Evolutionary conservation across 2,329 filamentous ascomycete species (phyloP).

Genomic region (Neofusicoccum parvum): DNA sequence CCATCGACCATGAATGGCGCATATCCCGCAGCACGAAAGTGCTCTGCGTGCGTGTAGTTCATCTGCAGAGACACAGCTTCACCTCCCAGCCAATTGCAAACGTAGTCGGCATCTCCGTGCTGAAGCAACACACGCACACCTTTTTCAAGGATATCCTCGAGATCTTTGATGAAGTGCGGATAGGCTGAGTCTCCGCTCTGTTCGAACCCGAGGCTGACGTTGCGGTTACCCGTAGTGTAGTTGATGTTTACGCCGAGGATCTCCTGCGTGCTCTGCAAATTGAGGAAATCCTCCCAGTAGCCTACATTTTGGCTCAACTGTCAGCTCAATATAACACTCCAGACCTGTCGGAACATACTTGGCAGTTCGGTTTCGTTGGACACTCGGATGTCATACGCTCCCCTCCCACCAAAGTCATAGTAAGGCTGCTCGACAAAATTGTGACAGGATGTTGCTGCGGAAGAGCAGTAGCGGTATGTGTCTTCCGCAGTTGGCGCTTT

Average conservation of each 20-base stretch:
- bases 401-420: slow-evolving; percentile 41
- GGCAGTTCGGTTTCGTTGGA: slow-evolving; percentile 56
- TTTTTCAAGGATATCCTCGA: slow-evolving; percentile 54
- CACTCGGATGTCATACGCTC: slow-evolving; percentile 59
- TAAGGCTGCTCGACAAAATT: slow-evolving; percentile 28
- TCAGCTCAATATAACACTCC: too few relatives aligned
- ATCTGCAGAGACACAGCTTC: slow-evolving; percentile 66
- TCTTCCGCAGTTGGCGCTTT: slow-evolving; percentile 37
- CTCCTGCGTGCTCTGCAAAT: slow-evolving; percentile 32
- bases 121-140: slow-evolving; percentile 60
- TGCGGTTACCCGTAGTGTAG: slow-evolving; percentile 49
- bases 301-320: too few relatives aligned
- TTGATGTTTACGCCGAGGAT: slow-evolving; percentile 54
- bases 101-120: slow-evolving; percentile 61
- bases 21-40: slow-evolving; percentile 62
- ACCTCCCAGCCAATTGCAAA: slow-evolving; percentile 69
- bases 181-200: slow-evolving; percentile 50
- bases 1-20: slow-evolving; percentile 66
- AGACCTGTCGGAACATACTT: slow-evolving; percentile 28
- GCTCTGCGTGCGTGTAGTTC: slow-evolving; percentile 20
- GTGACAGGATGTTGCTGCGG: slow-evolving; percentile 43
- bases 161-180: slow-evolving; percentile 48
- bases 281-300: slow-evolving; percentile 52
- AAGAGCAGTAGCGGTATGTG: not conserved
- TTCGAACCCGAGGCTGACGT: slow-evolving; percentile 48